Evolutionary conservation across 1,284 basidiomycete genomes (phyloP).

Genomic region (Ceratobasidium sp.): DNA sequence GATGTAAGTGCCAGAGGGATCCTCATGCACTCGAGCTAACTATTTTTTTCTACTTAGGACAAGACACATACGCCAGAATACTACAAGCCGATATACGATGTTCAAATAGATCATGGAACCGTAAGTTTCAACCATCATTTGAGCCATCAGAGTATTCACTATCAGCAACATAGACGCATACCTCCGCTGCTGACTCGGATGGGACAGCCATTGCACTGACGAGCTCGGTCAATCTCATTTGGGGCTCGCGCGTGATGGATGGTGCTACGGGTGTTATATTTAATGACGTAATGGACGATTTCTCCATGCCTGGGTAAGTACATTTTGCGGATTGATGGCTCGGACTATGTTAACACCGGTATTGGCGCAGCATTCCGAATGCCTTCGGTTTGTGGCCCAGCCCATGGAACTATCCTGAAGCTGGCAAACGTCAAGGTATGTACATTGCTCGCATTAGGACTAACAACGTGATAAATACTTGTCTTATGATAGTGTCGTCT

Average conservation of each 20-base stretch:
- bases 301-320: slow-evolving; percentile 42
- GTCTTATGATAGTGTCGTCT: slow-evolving; percentile 75
- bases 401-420: slow-evolving; percentile 71
- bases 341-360: background rate
- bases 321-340: slow-evolving; percentile 77
- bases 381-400: slow-evolving; percentile 88
- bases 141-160: slow-evolving; percentile 18
- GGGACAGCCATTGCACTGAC: slow-evolving; percentile 91
- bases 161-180: slow-evolving; percentile 73
- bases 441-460: background rate
- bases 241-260: slow-evolving; percentile 63
- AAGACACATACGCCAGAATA: slow-evolving; percentile 83
- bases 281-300: slow-evolving; percentile 79
- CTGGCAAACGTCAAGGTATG: slow-evolving; percentile 43
- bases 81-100: slow-evolving; percentile 87
- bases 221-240: slow-evolving; percentile 83
- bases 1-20: slow-evolving; percentile 70
- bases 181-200: slow-evolving; percentile 82
- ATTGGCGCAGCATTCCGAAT: slow-evolving; percentile 72
- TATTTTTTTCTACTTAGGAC: slow-evolving; percentile 68
- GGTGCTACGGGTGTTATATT: slow-evolving; percentile 77
- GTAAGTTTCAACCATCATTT: slow-evolving; percentile 59
- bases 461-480: background rate
- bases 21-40: slow-evolving; percentile 5
- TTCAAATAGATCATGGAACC: slow-evolving; percentile 87